A percentile compares a stretch with the other conserved stretches of the same genome.
Conservation (phyloP, 2,329 filamentous ascomycete species). For the Bipolaris gigantea region DNA sequence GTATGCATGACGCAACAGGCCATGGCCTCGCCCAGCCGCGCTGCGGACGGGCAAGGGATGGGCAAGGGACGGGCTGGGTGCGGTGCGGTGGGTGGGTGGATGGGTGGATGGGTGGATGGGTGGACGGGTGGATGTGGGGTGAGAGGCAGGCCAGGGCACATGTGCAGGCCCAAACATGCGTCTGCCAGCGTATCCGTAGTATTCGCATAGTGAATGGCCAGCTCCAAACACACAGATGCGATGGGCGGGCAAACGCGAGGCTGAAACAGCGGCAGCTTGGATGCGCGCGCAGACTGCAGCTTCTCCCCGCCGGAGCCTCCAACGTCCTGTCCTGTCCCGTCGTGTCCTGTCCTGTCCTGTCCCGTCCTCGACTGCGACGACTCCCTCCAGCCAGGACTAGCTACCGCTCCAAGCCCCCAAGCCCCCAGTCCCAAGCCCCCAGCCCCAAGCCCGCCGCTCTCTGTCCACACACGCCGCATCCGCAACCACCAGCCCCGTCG, state of each 20-base stretch:
- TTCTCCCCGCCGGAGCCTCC: constrained; percentile 16
- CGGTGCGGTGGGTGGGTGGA: background rate
- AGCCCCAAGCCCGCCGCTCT: too few species aligned
- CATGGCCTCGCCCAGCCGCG: background rate
- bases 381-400: constrained; percentile 5
- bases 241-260: too few species aligned
- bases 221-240: too few species aligned
- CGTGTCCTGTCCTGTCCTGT: background rate
- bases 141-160: background rate
- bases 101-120: too few species aligned
- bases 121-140: background rate
- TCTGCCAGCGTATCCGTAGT: too few species aligned
- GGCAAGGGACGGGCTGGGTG: background rate
- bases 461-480: constrained; percentile 8
- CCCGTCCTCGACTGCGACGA: background rate
- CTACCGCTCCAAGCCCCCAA: background rate
- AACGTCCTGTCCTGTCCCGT: background rate
- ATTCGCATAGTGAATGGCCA: too few species aligned
- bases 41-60: background rate
- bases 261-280: background rate
- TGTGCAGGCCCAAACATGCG: background rate
- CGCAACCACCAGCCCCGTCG: background rate
- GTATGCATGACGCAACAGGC: constrained; percentile 20
- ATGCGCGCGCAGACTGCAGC: background rate
- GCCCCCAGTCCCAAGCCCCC: too few species aligned